Percentiles rank a stretch among this genome's conserved stretches.
Evolutionary conservation across 371 early-diverging fungal genomes (phyloP).

Genomic region (Haplosporangium sp.): DNA sequence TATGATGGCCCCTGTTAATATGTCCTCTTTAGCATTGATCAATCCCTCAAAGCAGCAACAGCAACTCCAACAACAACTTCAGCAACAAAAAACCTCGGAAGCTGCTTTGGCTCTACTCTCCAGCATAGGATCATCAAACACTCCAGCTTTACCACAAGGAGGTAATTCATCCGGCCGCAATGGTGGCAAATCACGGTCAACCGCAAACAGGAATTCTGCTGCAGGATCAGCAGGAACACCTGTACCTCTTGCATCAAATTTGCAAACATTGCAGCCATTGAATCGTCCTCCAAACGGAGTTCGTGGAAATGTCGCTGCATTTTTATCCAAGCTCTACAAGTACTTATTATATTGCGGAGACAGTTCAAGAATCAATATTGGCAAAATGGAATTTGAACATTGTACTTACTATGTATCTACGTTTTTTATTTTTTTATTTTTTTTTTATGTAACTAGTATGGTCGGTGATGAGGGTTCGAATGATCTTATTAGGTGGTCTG

Average conservation of each 20-base stretch:
- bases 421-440: no score
- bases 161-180: neutral
- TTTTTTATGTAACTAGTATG: constrained; percentile 61
- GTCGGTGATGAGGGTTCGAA: constrained; percentile 77
- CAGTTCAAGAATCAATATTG: neutral
- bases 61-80: constrained; percentile 11
- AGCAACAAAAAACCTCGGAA: constrained; percentile 16
- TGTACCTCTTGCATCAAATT: neutral
- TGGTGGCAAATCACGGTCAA: constrained; percentile 6
- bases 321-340: constrained; percentile 90
- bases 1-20: constrained; percentile 9
- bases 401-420: no score
- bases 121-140: constrained; percentile 2
- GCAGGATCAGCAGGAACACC: neutral
- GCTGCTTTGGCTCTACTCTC: constrained; percentile 26
- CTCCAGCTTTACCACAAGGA: neutral
- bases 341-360: constrained; percentile 38
- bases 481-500: constrained; percentile 82
- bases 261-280: constrained; percentile 35
- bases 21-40: constrained; percentile 16
- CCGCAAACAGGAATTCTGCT: neutral
- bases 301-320: constrained; percentile 82
- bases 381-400: no score
- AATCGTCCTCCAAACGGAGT: constrained; percentile 26
- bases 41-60: constrained; percentile 19